Conservation (phyloP, 352 stramenopile species). For the Phytopythium chamaehyphon region DNA sequence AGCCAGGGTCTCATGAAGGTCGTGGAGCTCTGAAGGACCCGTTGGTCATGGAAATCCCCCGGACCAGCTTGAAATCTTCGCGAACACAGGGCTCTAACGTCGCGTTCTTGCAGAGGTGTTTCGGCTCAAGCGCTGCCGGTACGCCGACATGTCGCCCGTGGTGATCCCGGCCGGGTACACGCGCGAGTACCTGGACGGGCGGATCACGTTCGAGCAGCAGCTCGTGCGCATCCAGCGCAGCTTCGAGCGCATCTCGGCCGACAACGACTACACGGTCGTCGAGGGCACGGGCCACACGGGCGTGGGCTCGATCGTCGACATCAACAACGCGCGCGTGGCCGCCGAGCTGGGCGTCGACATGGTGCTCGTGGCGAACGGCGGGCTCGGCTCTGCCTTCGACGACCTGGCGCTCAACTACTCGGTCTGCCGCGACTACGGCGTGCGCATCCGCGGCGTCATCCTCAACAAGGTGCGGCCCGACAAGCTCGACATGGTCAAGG, state of each 20-base stretch:
- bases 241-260: slow-evolving; percentile 56
- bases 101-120: slow-evolving; percentile 85
- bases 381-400: slow-evolving; percentile 92
- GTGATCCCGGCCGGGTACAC: slow-evolving; percentile 96
- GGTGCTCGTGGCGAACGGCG: slow-evolving; percentile 95
- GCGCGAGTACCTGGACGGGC: slow-evolving; percentile 93
- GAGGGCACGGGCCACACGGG: slow-evolving; percentile 91
- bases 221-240: slow-evolving; percentile 61
- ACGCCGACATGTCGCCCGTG: slow-evolving; percentile 94
- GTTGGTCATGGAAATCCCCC: too few relatives aligned
- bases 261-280: slow-evolving; percentile 80
- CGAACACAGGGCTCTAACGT: too few relatives aligned
- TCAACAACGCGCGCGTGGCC: slow-evolving; percentile 95
- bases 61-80: too few relatives aligned
- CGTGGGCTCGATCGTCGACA: slow-evolving; percentile 95
- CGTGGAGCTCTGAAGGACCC: too few relatives aligned
- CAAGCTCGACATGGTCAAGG: slow-evolving; percentile 79
- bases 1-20: too few relatives aligned
- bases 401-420: slow-evolving; percentile 93
- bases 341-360: slow-evolving; percentile 91
- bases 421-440: slow-evolving; percentile 91
- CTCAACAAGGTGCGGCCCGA: slow-evolving; percentile 93
- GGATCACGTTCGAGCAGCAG: slow-evolving; percentile 83
- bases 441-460: slow-evolving; percentile 92
- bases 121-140: slow-evolving; percentile 88